A percentile compares a stretch with the other conserved stretches of the same genome.
These are phyloP conservation scores for Penicillium canariense DNA, from an alignment of 495 filamentous ascomycete genomes.

Conservation along the genomic window DNA sequence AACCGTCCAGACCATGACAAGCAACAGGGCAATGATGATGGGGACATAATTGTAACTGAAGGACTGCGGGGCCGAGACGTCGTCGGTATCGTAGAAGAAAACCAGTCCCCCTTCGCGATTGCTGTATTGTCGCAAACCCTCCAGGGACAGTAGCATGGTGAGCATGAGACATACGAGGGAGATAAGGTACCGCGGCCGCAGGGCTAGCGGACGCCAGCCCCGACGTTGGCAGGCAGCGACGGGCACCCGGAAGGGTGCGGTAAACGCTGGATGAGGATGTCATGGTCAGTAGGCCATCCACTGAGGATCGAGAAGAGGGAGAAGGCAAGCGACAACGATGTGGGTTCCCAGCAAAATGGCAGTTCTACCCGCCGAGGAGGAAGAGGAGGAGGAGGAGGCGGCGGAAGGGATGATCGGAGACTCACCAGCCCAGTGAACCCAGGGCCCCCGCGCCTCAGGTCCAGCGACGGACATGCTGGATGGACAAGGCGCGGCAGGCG, in stretches of 20 bases:
- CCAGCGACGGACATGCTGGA: slow-evolving; percentile 25
- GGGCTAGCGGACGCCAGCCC: slow-evolving; percentile 39
- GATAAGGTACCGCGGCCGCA: slow-evolving; percentile 35
- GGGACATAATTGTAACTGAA: slow-evolving; percentile 43
- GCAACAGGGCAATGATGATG: slow-evolving; percentile 35
- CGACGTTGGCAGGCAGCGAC: slow-evolving; percentile 3
- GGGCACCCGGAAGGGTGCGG: slow-evolving; percentile 15
- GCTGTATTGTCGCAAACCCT: slow-evolving; percentile 37
- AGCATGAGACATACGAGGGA: slow-evolving; percentile 29
- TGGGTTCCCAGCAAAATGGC: no score
- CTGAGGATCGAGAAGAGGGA: no score
- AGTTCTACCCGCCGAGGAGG: background rate
- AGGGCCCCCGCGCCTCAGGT: slow-evolving; percentile 12
- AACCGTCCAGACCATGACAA: slow-evolving; percentile 40
- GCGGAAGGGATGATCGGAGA: background rate
- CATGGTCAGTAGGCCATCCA: background rate
- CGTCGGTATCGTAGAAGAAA: slow-evolving; percentile 35
- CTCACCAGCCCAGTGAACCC: slow-evolving; percentile 22
- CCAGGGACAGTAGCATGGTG: slow-evolving; percentile 25
- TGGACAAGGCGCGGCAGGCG: slow-evolving; percentile 15
- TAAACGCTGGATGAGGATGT: slow-evolving; percentile 11
- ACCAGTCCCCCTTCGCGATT: slow-evolving; percentile 30
- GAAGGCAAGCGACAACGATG: no score
- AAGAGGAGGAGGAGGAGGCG: background rate
- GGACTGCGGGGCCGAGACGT: slow-evolving; percentile 32